Evolutionary conservation across 139 green algal species (phyloP), one percentile per base, ranked within the genome.

Genomic region (Edaphochlamys debaryana): DNA sequence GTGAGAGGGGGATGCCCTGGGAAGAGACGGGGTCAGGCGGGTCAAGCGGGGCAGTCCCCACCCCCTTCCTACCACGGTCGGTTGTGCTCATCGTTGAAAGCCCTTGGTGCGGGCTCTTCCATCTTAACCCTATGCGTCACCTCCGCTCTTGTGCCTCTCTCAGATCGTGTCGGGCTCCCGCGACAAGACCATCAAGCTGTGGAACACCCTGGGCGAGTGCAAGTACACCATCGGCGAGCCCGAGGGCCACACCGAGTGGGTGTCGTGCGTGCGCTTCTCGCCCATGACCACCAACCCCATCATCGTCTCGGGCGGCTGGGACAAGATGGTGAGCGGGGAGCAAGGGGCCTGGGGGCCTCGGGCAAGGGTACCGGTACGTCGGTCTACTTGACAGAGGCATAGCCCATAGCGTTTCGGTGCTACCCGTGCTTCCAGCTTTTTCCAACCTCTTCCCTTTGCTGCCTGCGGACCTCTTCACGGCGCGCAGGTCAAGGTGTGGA

Each of bases 121-220:
- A n/a, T n/a, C n/a, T n/a, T n/a, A n/a, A n/a, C n/a, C n/a, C n/a
- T n/a, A n/a, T n/a, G n/a, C n/a, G n/a, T n/a, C n/a, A n/a, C n/a
- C n/a, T n/a, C n/a, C n/a, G n/a, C n/a, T n/a, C n/a, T n/a, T n/a
- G n/a, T n/a, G n/a, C n/a, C n/a, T n/a, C n/a, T n/a, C n/a, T 13
- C 94, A 99, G 97, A 99, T 99, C 86, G 96, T 99, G 84, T 98
- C 95, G 34, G 97, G 95, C 67, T 96, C 96, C 17, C 95, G 97
- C 58, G 96, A 99, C 93, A 98, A 96, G 92, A 98, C 95, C 76
- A 99, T 99, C 94, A 97, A 97, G 91, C 94, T 99, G 87, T 99
- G 97, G 96, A 99, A 99, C 95, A 99, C 96, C 38, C 91, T 99
- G 69, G 97, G 96, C 70, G 97, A 99, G 95, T 99, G 97, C 96